Percentiles rank a stretch among this genome's conserved stretches.
Conservation (phyloP, 169 alveolate species). For the Plasmodium fragile region DNA sequence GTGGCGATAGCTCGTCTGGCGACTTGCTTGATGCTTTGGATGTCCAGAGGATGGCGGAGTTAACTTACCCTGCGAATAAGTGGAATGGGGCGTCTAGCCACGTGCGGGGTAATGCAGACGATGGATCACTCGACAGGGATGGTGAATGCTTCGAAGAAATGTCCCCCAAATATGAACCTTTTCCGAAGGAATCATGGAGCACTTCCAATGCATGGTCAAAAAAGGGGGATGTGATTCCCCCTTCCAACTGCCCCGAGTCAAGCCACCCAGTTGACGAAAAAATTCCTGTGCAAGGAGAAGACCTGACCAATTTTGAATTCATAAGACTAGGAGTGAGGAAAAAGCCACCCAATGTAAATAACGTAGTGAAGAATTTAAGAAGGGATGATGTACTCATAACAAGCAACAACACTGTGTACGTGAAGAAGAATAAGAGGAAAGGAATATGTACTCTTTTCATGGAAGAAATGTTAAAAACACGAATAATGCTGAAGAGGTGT, state of each 20-base stretch:
- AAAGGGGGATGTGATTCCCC: background rate
- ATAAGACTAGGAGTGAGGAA: constrained; percentile 40
- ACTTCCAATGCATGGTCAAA: background rate
- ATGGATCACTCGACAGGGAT: background rate
- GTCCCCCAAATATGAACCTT: background rate
- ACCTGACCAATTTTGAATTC: constrained; percentile 8
- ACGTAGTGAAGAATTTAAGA: constrained; percentile 18
- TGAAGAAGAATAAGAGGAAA: constrained; percentile 73
- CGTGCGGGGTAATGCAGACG: background rate
- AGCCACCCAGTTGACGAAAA: constrained; percentile 1
- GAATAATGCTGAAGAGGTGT: constrained; percentile 77
- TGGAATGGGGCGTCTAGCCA: background rate
- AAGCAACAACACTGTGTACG: constrained; percentile 79
- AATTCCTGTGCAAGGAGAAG: background rate
- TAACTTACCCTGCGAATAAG: background rate
- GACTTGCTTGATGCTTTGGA: background rate
- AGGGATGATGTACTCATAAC: constrained; percentile 72
- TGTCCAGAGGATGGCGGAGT: background rate
- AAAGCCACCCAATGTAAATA: background rate
- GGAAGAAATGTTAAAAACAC: constrained; percentile 75
- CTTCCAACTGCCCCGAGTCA: background rate
- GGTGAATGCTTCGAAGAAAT: background rate
- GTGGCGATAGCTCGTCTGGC: background rate
- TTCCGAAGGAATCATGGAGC: background rate
- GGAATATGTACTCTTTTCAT: constrained; percentile 77